Evolutionary conservation across 2,329 filamentous ascomycete genomes (phyloP).

Genomic region (Myriangium duriaei): DNA sequence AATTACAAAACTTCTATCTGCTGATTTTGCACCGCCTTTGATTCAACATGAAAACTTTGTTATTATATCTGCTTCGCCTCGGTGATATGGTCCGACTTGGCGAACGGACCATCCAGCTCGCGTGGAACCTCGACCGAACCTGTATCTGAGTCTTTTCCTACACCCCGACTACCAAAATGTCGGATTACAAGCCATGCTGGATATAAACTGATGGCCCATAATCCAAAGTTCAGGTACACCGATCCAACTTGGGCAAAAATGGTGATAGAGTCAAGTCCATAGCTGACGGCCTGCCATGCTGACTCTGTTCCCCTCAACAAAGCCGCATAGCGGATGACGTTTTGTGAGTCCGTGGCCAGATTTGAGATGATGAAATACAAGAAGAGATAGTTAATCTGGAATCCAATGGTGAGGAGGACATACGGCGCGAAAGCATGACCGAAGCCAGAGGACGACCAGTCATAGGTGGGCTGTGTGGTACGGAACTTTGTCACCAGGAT

Average conservation of each 20-base stretch:
- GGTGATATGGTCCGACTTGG: no score
- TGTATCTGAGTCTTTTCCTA: no score
- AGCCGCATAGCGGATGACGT: conserved; percentile 56
- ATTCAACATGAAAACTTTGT: no score
- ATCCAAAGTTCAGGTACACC: conserved; percentile 57
- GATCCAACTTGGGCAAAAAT: conserved; percentile 53
- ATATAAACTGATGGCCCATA: conserved; percentile 52
- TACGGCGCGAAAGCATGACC: conserved; percentile 55
- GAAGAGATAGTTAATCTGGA: conserved; percentile 64
- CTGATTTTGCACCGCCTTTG: no score
- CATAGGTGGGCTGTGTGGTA: conserved; percentile 45
- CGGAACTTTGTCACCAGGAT: conserved; percentile 51
- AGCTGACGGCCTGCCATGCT: conserved; percentile 60
- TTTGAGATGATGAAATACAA: conserved; percentile 62
- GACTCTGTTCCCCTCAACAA: conserved; percentile 59
- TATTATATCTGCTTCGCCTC: no score
- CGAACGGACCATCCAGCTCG: no score
- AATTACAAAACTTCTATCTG: no score
- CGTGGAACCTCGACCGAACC: no score
- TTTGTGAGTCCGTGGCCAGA: conserved; percentile 46
- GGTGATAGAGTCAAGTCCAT: conserved; percentile 50
- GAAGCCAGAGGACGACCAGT: conserved; percentile 54
- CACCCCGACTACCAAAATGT: conserved; percentile 39
- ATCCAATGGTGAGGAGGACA: conserved; percentile 52
- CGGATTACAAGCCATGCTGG: conserved; percentile 57